These are phyloP conservation scores for Oryza meyeriana DNA, from an alignment of 176 grass and related monocot species.

Conservation along the genomic window DNA sequence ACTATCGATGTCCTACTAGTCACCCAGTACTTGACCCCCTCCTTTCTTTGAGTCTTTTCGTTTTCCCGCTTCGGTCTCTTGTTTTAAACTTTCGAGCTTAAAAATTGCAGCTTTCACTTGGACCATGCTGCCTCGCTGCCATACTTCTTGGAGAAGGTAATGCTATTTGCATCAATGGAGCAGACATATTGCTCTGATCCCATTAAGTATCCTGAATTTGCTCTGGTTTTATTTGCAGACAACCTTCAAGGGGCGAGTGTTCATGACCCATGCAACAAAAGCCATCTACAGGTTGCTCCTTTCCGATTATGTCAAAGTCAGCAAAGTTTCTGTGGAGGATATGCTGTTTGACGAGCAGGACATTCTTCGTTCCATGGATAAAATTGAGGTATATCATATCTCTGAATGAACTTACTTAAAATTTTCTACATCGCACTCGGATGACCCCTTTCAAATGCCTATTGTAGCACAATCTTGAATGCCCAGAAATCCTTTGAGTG, in stretches of 20 bases:
- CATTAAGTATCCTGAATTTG: neutral
- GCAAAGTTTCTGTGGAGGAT: constrained; percentile 94
- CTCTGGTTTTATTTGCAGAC: constrained; percentile 48
- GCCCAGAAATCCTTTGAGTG: neutral
- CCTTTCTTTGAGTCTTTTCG: neutral
- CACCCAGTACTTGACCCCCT: constrained; percentile 58
- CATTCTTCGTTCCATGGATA: constrained; percentile 86
- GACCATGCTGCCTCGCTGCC: constrained; percentile 97
- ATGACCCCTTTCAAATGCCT: neutral
- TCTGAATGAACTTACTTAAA: neutral
- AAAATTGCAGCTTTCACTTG: constrained; percentile 78
- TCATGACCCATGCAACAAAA: constrained; percentile 97
- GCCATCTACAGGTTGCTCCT: constrained; percentile 88
- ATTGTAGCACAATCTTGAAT: neutral
- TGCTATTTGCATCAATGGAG: neutral
- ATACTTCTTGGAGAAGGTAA: constrained; percentile 94
- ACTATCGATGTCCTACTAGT: constrained; percentile 89
- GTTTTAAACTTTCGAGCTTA: neutral
- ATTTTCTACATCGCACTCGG: too few relatives aligned
- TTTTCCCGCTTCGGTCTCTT: neutral
- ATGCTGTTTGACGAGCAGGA: constrained; percentile 89
- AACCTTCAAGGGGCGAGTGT: constrained; percentile 83
- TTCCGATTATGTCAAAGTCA: constrained; percentile 92
- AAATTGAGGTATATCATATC: constrained; percentile 75
- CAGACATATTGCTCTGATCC: neutral